phyloP scores from a whole-genome alignment of 805 yeast species.

The Yarrowia sp. region DNA sequence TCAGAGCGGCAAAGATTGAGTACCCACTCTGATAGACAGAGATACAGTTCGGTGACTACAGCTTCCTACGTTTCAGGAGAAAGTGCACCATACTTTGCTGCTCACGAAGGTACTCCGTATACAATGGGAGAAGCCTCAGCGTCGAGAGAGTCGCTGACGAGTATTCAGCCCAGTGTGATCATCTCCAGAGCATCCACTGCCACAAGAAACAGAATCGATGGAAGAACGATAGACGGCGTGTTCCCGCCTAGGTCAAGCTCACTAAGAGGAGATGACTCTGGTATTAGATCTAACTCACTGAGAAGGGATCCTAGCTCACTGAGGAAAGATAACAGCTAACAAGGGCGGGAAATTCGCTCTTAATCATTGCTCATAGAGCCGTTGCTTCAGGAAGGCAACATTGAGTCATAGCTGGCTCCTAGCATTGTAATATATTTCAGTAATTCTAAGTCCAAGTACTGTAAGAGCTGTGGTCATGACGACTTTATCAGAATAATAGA shows the following conservation, averaged over 20 bases:
- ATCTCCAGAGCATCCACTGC: slow-evolving; percentile 1
- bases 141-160: not conserved
- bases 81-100: not conserved
- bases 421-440: no score
- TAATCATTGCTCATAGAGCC: no score
- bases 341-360: no score
- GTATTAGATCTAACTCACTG: no score
- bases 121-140: not conserved
- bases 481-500: no score
- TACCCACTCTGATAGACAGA: not conserved
- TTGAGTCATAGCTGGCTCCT: no score
- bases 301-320: no score
- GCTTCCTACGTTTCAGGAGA: not conserved
- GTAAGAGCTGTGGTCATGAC: no score
- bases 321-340: no score
- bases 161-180: slow-evolving; percentile 18
- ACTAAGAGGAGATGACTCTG: not conserved
- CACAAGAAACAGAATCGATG: slow-evolving; percentile 5
- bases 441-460: no score
- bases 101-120: not conserved
- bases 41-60: not conserved
- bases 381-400: no score
- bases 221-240: not conserved
- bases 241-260: not conserved
- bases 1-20: not conserved